Evolutionary conservation across 306 rosid genomes (phyloP), one percentile per base, ranked within the genome.

Genomic region (Cicer pinnatifidum): DNA sequence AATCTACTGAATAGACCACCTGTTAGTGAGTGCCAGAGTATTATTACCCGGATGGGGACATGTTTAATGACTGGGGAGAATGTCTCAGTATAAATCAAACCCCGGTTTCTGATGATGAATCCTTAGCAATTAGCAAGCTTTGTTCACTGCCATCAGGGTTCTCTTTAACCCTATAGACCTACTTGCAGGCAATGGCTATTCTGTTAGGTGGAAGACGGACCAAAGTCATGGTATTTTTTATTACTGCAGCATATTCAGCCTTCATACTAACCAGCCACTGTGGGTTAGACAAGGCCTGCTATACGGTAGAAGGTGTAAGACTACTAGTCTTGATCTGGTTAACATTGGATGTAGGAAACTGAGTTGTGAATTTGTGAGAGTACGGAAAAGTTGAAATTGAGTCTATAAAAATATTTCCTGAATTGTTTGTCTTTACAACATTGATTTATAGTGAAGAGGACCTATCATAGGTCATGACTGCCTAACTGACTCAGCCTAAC

Each of bases 401-500:
- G n/a, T 56, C 62, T 56, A 2, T 11, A 56, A 28, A 54, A 54
- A 54, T 20, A 56, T 56, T 20, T 9, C 13, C 10, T 56, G 62
- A 20, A 20, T 10, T 5, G 62, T 20, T 20, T 56, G 15, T 56
- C 6, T 56, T n/a, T 56, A 56, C 38, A 20, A 20, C 58, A 56
- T 57, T 10, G 63, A 11, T 11, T 11, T 23, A 57, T 57, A 20
- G 20, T 1, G 13, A 23, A 57, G 13, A 11, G 5, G 40, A 11
- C 40, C 63, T 57, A 57, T 57, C 63, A 57, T 23, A 11, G 6
- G 63, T 57, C 7, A 33, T 20, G 23, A 56, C 38, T 23, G 1
- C 9, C 63, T 57, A 57, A 39, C 63, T 23, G 63, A 23, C 40
- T 57, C 40, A 28, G 63, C 9, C 40, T 57, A 11, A 57, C 63